Percentiles rank a stretch among this genome's conserved stretches.
These are phyloP conservation scores for Pseudoscleropodium purum DNA, from an alignment of 225 moss, liverwort and hornwort genomes.

Conservation along the genomic window DNA sequence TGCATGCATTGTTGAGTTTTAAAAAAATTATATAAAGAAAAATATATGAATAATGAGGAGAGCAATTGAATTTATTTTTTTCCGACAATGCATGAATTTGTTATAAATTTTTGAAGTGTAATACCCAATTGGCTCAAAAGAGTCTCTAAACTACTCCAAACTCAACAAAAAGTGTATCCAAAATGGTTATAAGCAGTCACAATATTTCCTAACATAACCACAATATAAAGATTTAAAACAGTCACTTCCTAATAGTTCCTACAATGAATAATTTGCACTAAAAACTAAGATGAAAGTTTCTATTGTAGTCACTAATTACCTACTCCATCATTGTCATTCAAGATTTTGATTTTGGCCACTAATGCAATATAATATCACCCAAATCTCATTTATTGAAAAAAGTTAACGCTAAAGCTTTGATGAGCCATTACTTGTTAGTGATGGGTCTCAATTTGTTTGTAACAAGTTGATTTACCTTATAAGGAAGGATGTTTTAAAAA, in stretches of 20 bases:
- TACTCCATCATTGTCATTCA: neutral
- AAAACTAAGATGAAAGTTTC: fast-evolving
- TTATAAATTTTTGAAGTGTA: neutral
- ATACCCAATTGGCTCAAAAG: neutral
- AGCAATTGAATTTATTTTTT: no score
- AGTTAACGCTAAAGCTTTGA: no score
- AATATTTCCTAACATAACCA: neutral
- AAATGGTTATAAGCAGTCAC: neutral
- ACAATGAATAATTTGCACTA: neutral
- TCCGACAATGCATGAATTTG: neutral
- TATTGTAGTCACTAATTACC: neutral
- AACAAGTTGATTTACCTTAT: neutral
- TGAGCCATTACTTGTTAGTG: no score
- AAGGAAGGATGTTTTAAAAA: neutral
- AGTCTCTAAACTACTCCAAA: fast-evolving
- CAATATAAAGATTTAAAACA: neutral
- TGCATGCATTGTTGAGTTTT: neutral
- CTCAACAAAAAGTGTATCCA: neutral
- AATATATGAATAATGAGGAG: fast-evolving
- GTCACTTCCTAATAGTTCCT: fast-evolving
- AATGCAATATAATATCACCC: fast-evolving
- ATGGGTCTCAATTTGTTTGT: neutral
- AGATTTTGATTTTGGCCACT: no score
- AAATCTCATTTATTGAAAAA: neutral
- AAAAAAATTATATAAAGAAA: fast-evolving